These are phyloP conservation scores for Boletus rubroflammeus DNA, from an alignment of 768 basidiomycete genomes.

Conservation along the genomic window DNA sequence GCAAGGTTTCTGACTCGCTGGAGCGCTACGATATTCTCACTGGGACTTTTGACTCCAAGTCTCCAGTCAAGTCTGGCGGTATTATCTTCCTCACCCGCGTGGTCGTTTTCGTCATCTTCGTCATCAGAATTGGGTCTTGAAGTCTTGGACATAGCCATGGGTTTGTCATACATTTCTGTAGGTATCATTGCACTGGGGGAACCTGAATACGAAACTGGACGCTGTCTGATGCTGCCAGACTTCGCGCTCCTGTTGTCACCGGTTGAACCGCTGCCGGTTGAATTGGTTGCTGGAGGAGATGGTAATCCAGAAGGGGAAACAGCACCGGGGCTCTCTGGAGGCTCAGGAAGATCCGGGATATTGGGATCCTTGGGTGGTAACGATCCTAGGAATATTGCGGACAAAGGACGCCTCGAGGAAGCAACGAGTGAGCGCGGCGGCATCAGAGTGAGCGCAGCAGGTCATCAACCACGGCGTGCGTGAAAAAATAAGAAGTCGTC, in stretches of 20 bases:
- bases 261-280: slow-evolving; percentile 76
- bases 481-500: slow-evolving; percentile 11
- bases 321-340: slow-evolving; percentile 55
- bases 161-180: slow-evolving; percentile 38
- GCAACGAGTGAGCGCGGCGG: slow-evolving; percentile 45
- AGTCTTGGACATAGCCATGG: slow-evolving; percentile 25
- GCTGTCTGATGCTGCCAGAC: slow-evolving; percentile 39
- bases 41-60: slow-evolving; percentile 37
- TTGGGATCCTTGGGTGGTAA: slow-evolving; percentile 40
- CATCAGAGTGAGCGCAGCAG: slow-evolving; percentile 36
- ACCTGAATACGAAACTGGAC: slow-evolving; percentile 27
- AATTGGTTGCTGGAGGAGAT: slow-evolving; percentile 83
- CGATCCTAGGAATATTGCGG: slow-evolving; percentile 56
- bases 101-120: slow-evolving; percentile 47
- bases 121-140: slow-evolving; percentile 37
- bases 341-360: slow-evolving; percentile 68
- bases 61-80: slow-evolving; percentile 51
- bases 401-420: slow-evolving; percentile 51
- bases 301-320: slow-evolving; percentile 66
- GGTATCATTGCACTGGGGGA: slow-evolving; percentile 35
- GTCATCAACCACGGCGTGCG: slow-evolving; percentile 28
- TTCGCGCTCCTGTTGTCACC: slow-evolving; percentile 51
- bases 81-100: slow-evolving; percentile 58
- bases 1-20: slow-evolving; percentile 68
- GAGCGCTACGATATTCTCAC: slow-evolving; percentile 55